Evolutionary conservation across 2,329 filamentous ascomycete genomes (phyloP).

Genomic region (Coniochaeta sp.): DNA sequence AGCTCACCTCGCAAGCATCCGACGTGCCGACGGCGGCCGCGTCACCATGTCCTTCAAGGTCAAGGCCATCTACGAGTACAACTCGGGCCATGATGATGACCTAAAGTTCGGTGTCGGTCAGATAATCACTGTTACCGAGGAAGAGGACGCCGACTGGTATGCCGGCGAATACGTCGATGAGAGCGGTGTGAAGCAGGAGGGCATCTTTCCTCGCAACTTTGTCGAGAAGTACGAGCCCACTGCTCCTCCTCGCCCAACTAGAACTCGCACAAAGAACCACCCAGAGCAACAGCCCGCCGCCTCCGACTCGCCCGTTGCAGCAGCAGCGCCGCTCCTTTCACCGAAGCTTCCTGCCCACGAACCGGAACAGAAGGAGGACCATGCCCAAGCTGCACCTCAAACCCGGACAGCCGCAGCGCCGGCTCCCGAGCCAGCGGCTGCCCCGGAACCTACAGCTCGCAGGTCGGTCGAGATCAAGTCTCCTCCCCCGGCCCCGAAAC

Average conservation of each 20-base stretch:
- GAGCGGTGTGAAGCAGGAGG: conserved; percentile 65
- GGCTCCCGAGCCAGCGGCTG: conserved; percentile 14
- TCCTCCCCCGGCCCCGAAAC: conserved; percentile 10
- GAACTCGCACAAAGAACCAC: conserved; percentile 60
- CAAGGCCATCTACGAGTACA: conserved; percentile 92
- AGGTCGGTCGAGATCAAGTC: conserved; percentile 3
- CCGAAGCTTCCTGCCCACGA: conserved; percentile 19
- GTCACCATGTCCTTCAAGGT: conserved; percentile 78
- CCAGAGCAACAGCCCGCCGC: conserved; percentile 30
- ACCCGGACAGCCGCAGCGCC: conserved; percentile 16
- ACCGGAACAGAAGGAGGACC: conserved; percentile 19
- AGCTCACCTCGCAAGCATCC: neutral
- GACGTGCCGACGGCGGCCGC: conserved; percentile 11
- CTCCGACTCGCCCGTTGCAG: conserved; percentile 12
- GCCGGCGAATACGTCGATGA: conserved; percentile 78
- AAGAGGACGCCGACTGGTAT: conserved; percentile 93
- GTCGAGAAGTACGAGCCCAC: conserved; percentile 93
- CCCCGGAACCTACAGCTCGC: conserved; percentile 14
- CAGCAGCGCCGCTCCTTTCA: conserved; percentile 11
- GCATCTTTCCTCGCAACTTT: conserved; percentile 94
- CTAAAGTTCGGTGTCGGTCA: conserved; percentile 79
- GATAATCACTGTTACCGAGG: conserved; percentile 86
- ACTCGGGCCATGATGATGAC: conserved; percentile 89
- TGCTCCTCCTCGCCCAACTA: conserved; percentile 76
- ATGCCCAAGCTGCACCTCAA: conserved; percentile 16